Evolutionary conservation across 179 eudicot species (phyloP).

Genomic region (Beta macrorhiza): DNA sequence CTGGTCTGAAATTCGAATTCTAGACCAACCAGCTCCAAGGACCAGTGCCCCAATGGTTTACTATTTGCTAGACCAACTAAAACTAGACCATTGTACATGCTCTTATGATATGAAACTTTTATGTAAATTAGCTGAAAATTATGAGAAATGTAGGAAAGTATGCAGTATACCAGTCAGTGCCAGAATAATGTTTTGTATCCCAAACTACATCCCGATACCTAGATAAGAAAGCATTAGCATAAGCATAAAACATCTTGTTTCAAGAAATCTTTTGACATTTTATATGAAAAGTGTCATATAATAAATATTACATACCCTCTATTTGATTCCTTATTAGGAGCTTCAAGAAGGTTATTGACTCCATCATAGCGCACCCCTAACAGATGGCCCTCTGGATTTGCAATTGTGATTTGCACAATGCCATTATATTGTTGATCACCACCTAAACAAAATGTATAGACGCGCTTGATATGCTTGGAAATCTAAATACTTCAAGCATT

Average conservation of each 20-base stretch:
- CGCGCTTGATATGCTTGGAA: neutral
- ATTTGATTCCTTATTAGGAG: constrained; percentile 46
- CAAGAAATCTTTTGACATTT: too few species aligned
- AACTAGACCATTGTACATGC: too few species aligned
- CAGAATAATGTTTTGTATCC: constrained; percentile 31
- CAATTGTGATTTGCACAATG: constrained; percentile 63
- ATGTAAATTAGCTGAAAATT: neutral
- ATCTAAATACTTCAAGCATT: neutral
- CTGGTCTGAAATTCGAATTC: too few species aligned
- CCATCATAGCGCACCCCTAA: constrained; percentile 65
- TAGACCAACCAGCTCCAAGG: too few species aligned
- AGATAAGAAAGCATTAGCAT: neutral
- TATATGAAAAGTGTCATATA: too few species aligned
- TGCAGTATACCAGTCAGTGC: constrained; percentile 37
- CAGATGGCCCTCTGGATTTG: constrained; percentile 74
- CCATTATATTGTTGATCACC: constrained; percentile 85
- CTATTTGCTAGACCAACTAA: too few species aligned
- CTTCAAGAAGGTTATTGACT: constrained; percentile 71
- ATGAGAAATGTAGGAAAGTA: neutral
- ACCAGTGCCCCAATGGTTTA: too few species aligned
- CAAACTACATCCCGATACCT: constrained; percentile 90
- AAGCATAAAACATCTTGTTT: too few species aligned
- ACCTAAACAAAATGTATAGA: constrained; percentile 44
- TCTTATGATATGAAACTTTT: neutral
- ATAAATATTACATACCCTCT: constrained; percentile 58